phyloP scores from a whole-genome alignment of 1,139 yeast species.

The Arxiozyma bovina region DNA sequence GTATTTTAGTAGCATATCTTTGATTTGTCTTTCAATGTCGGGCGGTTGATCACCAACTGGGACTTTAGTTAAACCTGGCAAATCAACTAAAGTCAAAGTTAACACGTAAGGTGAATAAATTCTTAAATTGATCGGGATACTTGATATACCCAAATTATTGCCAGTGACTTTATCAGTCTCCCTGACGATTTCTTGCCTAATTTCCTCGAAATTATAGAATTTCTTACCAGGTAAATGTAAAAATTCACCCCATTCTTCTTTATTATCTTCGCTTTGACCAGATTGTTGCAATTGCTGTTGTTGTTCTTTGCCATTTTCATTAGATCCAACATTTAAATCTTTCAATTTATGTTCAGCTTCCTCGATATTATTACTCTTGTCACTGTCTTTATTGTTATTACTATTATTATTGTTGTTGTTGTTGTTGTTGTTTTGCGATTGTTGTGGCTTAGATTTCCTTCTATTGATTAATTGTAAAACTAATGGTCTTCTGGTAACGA shows the following conservation, averaged over 20 bases:
- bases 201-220: slow-evolving; percentile 82
- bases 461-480: slow-evolving; percentile 71
- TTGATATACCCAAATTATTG: slow-evolving; percentile 81
- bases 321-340: no score
- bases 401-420: no score
- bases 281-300: slow-evolving; percentile 41
- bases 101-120: slow-evolving; percentile 94
- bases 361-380: not conserved
- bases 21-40: slow-evolving; percentile 89
- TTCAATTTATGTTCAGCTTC: no score
- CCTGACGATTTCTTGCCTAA: slow-evolving; percentile 79
- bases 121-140: slow-evolving; percentile 86
- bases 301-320: no score
- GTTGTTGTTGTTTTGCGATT: slow-evolving; percentile 39
- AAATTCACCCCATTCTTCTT: slow-evolving; percentile 97
- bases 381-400: not conserved
- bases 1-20: slow-evolving; percentile 88
- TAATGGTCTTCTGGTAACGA: slow-evolving; percentile 89
- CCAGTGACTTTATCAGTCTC: slow-evolving; percentile 96
- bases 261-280: slow-evolving; percentile 55
- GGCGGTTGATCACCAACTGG: slow-evolving; percentile 99
- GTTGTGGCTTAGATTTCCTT: slow-evolving; percentile 43
- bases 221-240: slow-evolving; percentile 86
- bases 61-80: slow-evolving; percentile 96
- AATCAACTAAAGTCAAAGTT: slow-evolving; percentile 89